Evolutionary conservation across 192 early-diverging fungal genomes (phyloP), one percentile per base, ranked within the genome.

Genomic region (Chytriomyces hyalinus): DNA sequence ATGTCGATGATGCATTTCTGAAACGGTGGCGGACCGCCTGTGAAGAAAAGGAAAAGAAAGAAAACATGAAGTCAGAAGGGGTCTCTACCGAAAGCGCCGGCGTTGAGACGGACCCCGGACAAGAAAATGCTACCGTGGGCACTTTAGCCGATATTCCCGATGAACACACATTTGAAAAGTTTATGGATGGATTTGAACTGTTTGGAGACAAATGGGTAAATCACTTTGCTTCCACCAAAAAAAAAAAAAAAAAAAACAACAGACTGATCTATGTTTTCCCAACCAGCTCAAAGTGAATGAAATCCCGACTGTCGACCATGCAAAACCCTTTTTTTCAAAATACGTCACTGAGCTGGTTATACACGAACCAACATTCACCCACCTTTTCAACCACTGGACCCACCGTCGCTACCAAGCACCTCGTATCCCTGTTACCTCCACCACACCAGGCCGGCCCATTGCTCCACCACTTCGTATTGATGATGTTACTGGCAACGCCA

Each of bases 131-230:
- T 36, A 36, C 46, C 43, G 63, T 20, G 24, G 71, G 70, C 13
- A 26, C 67, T 11, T 9, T n/a, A 28, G 73, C 24, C 15, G 79
- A 36, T 8, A 46, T 95, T 26, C 81, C 88, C 46, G 92, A 93
- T 71, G 92, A 93, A 61, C 82, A 87, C 26, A 11, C 44, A 11
- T 94, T 95, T 81, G 97, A 98, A 80, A 47, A 79, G 10, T 88
- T 90, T 36, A 93, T 99, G 88, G 88, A 89, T 76, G 86, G 88
- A 57, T 84, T 94, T 51, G 96, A 97, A 75, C 71, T 78, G 49
- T 83, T 91, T 65, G 93, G 90, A 8, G 86, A 90, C 43, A 92
- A 95, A 20, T 86, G 85, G 70, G 86, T 90, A 53, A 57, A 67
- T 67, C 50, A 44, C 51, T 20, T 46, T 6, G 26, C 49, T 24